A percentile compares a stretch with the other conserved stretches of the same genome.
Evolutionary conservation across 305 asterid genomes (phyloP).

Genomic region (Euphrasia arctica): DNA sequence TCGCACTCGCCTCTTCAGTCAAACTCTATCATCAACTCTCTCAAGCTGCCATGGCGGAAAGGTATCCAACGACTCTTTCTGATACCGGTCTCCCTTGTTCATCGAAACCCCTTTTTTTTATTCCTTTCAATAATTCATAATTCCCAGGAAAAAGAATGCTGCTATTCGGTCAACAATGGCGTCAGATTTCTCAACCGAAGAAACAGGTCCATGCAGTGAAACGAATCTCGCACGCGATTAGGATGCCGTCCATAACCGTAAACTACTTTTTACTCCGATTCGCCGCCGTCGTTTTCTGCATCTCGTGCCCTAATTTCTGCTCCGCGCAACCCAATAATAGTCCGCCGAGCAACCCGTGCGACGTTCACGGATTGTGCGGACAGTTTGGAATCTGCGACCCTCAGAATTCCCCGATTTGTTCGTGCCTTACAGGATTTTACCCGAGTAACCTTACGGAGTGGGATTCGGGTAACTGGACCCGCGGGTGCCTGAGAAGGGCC

Average conservation of each 20-base stretch:
- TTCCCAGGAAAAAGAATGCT: background rate
- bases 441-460: constrained; percentile 43
- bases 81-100: too few species aligned
- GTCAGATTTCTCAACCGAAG: background rate
- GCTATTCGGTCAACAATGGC: background rate
- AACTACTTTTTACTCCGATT: background rate
- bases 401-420: constrained; percentile 32
- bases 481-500: constrained; percentile 43
- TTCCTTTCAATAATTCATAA: background rate
- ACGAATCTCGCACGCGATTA: constrained; percentile 14
- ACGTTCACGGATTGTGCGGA: constrained; percentile 34
- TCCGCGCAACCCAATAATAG: constrained; percentile 38
- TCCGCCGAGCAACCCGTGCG: constrained; percentile 39
- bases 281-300: constrained; percentile 15
- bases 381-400: constrained; percentile 40
- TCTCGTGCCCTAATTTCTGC: constrained; percentile 16
- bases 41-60: background rate
- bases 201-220: background rate
- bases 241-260: constrained; percentile 20
- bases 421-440: constrained; percentile 47
- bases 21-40: background rate
- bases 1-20: background rate
- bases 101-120: too few species aligned
- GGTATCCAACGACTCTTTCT: background rate
- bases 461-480: constrained; percentile 42